Evolutionary conservation across 495 filamentous ascomycete genomes (phyloP), one percentile per base, ranked within the genome.

Genomic region (Sordaria brevicollis): DNA sequence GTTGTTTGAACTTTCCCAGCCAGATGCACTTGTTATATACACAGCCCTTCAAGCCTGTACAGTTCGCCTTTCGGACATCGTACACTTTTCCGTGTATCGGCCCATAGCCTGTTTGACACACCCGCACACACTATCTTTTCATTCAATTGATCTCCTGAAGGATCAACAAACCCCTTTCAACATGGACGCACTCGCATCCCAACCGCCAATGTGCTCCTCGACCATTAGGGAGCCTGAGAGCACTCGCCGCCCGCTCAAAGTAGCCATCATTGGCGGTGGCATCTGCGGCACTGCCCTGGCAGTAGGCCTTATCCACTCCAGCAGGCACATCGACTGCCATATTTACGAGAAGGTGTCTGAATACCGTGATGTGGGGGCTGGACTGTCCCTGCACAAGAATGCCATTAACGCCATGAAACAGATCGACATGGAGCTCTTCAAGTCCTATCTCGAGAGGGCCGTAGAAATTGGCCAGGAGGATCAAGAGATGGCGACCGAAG

Each of bases 231-330:
- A 21, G 43, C 9, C 43, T 21, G 43, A 54, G 2, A 54, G 49
- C 11, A 21, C 15, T 29, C 35, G 67, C 19, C 38, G 19, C 31
- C 36, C 37, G 7, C 73, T 81, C 37, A 69, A 73, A 39, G 71
- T 81, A 65, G 80, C 79, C 34, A 80, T 81, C 39, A 72, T 76
- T 15, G 79, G 80, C 65, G 80, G 76, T 19, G 79, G 80, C 39
- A 81, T 81, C 65, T 73, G 74, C 25, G 80, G 80, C 10, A 69
- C 78, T 13, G 72, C 79, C 38, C 79, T 81, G 7, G 80, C 79
- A 15, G 78, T 75, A 0, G 79, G 75, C 66, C 70, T 81, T 4
- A 43, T 65, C 3, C 79, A n/a, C n/a, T n/a, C n/a, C n/a, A n/a
- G n/a, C n/a, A 80, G 38, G 5, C 76, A 81, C 69, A 71, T 81